A percentile compares a stretch with the other conserved stretches of the same genome.
Conservation (phyloP, 129 eudicot species). For the Artemisia argyi region DNA sequence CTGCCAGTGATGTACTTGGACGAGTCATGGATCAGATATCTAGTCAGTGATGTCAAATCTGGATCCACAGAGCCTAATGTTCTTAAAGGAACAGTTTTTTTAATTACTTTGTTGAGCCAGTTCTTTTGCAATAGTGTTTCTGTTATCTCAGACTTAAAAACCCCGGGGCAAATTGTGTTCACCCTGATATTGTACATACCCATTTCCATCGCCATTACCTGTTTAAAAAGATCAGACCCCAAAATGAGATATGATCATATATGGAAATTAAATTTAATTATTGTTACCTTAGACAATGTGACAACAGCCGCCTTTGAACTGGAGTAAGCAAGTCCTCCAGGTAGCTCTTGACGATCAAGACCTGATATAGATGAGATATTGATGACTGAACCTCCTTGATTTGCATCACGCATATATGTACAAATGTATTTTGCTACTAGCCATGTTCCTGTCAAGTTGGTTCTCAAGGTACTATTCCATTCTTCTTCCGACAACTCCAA, state of each 20-base stretch:
- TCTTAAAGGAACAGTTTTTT: background rate
- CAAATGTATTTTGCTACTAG: conserved; percentile 57
- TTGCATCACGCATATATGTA: conserved; percentile 49
- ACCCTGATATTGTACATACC: conserved; percentile 11
- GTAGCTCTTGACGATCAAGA: conserved; percentile 53
- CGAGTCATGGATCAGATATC: conserved; percentile 4
- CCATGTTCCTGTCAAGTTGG: conserved; percentile 67
- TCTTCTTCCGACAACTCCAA: conserved; percentile 61
- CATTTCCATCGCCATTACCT: conserved; percentile 15
- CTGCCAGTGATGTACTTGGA: background rate
- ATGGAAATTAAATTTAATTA: background rate
- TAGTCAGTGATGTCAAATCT: background rate
- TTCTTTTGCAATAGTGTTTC: background rate
- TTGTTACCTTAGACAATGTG: conserved; percentile 39
- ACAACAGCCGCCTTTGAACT: conserved; percentile 54
- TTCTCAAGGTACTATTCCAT: conserved; percentile 45
- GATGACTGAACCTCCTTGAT: conserved; percentile 57
- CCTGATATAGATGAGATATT: conserved; percentile 68
- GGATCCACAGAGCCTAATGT: background rate
- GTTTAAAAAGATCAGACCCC: background rate
- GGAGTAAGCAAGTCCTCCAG: conserved; percentile 56
- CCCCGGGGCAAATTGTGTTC: background rate
- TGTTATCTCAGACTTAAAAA: conserved; percentile 10
- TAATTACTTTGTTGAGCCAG: background rate
- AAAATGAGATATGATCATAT: background rate